Evolutionary conservation across 306 rosid genomes (phyloP).

Genomic region (Medicago lupulina): DNA sequence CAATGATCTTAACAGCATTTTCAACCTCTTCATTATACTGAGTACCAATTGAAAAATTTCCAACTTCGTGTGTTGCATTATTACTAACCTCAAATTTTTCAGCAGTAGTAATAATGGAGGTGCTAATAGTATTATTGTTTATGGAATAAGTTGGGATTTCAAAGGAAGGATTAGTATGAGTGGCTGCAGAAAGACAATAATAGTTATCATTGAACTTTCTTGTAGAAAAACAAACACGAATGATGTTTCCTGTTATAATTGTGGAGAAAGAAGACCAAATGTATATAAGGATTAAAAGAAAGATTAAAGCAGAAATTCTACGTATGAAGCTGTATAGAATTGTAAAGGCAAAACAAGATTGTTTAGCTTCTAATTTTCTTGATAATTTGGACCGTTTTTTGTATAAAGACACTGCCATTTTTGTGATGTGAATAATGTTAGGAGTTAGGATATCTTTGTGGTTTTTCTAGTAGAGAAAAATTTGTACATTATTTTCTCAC

Average conservation of each 20-base stretch:
- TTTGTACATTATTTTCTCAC: slow-evolving; percentile 20
- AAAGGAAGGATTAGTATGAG: slow-evolving; percentile 61
- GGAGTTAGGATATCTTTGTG: slow-evolving; percentile 34
- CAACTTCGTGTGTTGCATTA: slow-evolving; percentile 10
- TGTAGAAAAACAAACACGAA: slow-evolving; percentile 74
- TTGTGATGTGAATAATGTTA: slow-evolving; percentile 29
- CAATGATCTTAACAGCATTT: slow-evolving; percentile 54
- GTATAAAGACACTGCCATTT: slow-evolving; percentile 57
- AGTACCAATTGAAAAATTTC: not conserved
- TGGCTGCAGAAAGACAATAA: slow-evolving; percentile 75
- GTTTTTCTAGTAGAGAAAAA: slow-evolving; percentile 42
- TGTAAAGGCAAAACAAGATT: slow-evolving; percentile 34
- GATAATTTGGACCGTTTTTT: slow-evolving; percentile 57
- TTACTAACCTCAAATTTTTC: slow-evolving; percentile 21
- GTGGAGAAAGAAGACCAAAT: slow-evolving; percentile 70
- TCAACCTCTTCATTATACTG: slow-evolving; percentile 50
- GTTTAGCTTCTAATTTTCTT: slow-evolving; percentile 40
- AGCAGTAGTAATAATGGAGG: slow-evolving; percentile 16
- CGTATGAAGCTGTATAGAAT: slow-evolving; percentile 41
- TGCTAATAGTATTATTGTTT: not conserved
- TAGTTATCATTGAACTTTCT: slow-evolving; percentile 64
- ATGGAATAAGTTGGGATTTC: slow-evolving; percentile 51
- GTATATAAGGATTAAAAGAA: slow-evolving; percentile 62
- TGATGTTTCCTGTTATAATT: slow-evolving; percentile 62
- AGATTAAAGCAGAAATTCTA: slow-evolving; percentile 52